These are phyloP conservation scores for Rhodotorula graminis DNA, from an alignment of 768 basidiomycete genomes.

Conservation along the genomic window DNA sequence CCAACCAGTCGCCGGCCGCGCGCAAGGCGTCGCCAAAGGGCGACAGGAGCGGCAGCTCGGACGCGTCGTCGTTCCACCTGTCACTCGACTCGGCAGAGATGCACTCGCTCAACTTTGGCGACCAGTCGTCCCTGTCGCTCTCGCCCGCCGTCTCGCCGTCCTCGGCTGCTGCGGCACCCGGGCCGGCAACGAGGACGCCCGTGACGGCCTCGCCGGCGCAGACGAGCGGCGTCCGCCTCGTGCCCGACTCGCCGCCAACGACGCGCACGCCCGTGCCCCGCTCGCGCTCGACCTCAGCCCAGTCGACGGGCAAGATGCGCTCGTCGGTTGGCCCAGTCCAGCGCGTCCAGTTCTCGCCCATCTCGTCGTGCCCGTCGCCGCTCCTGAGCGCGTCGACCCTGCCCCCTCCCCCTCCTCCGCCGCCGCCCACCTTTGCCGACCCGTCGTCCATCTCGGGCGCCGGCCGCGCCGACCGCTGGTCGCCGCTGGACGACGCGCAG, in stretches of 20 bases:
- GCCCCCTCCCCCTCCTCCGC: constrained; percentile 14
- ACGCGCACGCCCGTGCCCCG: constrained; percentile 2
- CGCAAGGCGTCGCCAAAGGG: too few species aligned
- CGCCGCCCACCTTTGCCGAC: neutral
- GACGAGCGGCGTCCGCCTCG: constrained; percentile 18
- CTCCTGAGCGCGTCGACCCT: constrained; percentile 20
- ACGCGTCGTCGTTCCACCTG: constrained; percentile 22
- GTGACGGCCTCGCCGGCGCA: neutral
- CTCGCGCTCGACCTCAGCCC: constrained; percentile 14
- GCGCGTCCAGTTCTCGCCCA: constrained; percentile 35
- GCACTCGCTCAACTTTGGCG: constrained; percentile 34
- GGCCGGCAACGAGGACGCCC: neutral
- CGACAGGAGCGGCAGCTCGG: constrained; percentile 4
- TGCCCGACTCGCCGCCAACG: constrained; percentile 30
- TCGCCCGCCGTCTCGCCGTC: neutral
- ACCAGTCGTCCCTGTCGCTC: constrained; percentile 25
- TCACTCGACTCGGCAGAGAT: constrained; percentile 20
- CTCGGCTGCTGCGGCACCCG: neutral
- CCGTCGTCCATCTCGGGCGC: neutral
- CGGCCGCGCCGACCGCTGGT: neutral
- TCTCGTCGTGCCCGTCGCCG: constrained; percentile 34
- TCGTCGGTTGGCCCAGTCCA: neutral
- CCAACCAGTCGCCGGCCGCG: neutral
- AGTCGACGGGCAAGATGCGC: neutral
- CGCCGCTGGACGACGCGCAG: neutral